Evolutionary conservation across 2,329 filamentous ascomycete genomes (phyloP), one percentile per base, ranked within the genome.

Genomic region (Aspergillus sp.): DNA sequence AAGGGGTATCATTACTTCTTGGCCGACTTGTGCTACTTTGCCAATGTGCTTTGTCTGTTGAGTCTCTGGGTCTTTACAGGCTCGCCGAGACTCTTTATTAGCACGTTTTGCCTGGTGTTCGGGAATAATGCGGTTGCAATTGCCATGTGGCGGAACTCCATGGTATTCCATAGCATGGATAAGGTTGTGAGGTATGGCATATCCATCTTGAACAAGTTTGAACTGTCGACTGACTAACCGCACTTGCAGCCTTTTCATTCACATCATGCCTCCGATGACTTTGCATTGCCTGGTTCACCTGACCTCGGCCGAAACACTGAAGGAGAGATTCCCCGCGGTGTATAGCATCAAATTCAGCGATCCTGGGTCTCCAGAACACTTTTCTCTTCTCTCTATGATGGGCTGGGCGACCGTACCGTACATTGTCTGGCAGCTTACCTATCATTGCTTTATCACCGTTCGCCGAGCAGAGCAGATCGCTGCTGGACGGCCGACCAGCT

Each of bases 111-210:
- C 71, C 82, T 99, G 36, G 91, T 93, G 10, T 96, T 91, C 72
- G 95, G 95, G 63, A 99, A 99, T 78, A 99, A 99, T 73, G 95
- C 95, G 20, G 88, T 97, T 51, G 95, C 95, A 12, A 98, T 99
- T 74, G 92, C 95, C 73, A 95, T 99, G 93, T 99, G 95, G 95
- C 88, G 95, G 64, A 99, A 99, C 75, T 97, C 93, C 32, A 85
- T 99, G 71, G 95, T 99, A 51, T 99, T 99, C 76, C 95, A 99
- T 81, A 96, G 92, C 72, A 88, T 99, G 77, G 95, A 99, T 82
- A 99, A 99, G 78, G 92, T 98, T 62, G 96, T 93, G 12, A 95
- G 91, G 73, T 87, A 77, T 66, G 79, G 46, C 4, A 20, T 9
- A 18, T 16, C 3, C 22, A 32, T 16, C 10, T n/a, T 46, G 20